phyloP scores from a whole-genome alignment of 2,329 filamentous ascomycete species.

The Apiospora marii region DNA sequence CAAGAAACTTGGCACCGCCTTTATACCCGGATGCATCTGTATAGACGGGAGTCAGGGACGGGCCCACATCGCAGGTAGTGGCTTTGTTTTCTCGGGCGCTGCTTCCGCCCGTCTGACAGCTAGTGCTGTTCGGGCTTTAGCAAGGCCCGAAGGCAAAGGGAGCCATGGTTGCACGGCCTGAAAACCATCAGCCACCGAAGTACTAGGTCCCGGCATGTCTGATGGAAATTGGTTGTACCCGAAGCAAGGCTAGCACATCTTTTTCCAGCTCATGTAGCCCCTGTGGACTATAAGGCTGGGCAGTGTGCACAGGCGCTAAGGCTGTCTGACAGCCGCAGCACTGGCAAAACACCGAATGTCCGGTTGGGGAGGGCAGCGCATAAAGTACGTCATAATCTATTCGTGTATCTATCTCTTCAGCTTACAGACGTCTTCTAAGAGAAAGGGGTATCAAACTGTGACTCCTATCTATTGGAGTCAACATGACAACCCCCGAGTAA shows the following conservation, averaged over 20 bases:
- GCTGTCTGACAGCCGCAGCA: not conserved
- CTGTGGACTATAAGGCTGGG: not conserved
- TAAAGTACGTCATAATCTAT: not conserved
- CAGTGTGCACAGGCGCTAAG: not conserved
- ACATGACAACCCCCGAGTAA: too few relatives aligned
- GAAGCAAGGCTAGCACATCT: too few relatives aligned
- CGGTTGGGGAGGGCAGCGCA: not conserved
- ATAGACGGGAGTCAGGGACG: not conserved
- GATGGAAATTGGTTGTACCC: too few relatives aligned
- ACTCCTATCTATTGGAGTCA: too few relatives aligned
- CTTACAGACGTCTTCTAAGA: not conserved
- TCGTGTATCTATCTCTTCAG: not conserved
- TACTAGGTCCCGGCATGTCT: too few relatives aligned
- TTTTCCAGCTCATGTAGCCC: not conserved
- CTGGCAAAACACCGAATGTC: not conserved
- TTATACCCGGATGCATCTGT: not conserved
- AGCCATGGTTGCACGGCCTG: not conserved
- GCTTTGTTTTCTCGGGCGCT: not conserved
- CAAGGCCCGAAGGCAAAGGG: not conserved
- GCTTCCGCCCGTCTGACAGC: not conserved
- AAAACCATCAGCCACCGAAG: not conserved
- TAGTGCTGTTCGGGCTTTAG: not conserved
- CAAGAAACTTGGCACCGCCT: not conserved
- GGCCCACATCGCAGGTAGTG: not conserved
- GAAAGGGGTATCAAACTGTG: not conserved